Percentiles rank a stretch among this genome's conserved stretches.
phyloP scores from a whole-genome alignment of 192 early-diverging fungal species.

The Coemansia sp. region DNA sequence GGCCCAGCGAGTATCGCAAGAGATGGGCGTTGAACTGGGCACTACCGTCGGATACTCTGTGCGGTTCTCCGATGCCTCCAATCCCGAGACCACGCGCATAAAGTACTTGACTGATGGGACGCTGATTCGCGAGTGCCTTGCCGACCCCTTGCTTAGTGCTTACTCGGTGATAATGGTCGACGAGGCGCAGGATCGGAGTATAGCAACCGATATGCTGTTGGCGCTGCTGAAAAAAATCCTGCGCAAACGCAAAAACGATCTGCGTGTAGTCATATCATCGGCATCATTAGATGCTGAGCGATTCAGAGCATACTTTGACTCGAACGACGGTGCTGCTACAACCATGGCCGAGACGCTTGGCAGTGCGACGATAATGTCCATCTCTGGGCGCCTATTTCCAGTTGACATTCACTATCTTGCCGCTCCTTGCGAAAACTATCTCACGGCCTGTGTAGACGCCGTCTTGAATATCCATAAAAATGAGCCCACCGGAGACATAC shows the following conservation, averaged over 20 bases:
- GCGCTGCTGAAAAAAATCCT: conserved; percentile 86
- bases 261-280: conserved; percentile 90
- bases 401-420: conserved; percentile 96
- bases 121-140: conserved; percentile 86
- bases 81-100: conserved; percentile 81
- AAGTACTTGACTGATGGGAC: conserved; percentile 99
- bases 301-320: conserved; percentile 79
- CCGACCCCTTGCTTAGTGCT: conserved; percentile 76
- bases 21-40: conserved; percentile 88
- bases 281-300: conserved; percentile 93
- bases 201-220: conserved; percentile 89
- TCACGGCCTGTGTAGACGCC: conserved; percentile 83
- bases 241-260: conserved; percentile 65
- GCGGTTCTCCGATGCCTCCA: conserved; percentile 92
- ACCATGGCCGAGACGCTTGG: conserved; percentile 62
- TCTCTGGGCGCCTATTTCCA: conserved; percentile 93
- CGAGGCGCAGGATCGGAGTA: conserved; percentile 93
- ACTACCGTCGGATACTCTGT: conserved; percentile 97
- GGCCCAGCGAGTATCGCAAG: too few species aligned
- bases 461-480: conserved; percentile 90
- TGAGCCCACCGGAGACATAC: conserved; percentile 91
- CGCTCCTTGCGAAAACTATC: conserved; percentile 89
- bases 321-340: conserved; percentile 43
- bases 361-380: conserved; percentile 63
- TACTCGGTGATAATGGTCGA: conserved; percentile 95